Percentiles rank a stretch among this genome's conserved stretches.
phyloP scores from a whole-genome alignment of 139 green algal species.

The Chlorella sp. region DNA sequence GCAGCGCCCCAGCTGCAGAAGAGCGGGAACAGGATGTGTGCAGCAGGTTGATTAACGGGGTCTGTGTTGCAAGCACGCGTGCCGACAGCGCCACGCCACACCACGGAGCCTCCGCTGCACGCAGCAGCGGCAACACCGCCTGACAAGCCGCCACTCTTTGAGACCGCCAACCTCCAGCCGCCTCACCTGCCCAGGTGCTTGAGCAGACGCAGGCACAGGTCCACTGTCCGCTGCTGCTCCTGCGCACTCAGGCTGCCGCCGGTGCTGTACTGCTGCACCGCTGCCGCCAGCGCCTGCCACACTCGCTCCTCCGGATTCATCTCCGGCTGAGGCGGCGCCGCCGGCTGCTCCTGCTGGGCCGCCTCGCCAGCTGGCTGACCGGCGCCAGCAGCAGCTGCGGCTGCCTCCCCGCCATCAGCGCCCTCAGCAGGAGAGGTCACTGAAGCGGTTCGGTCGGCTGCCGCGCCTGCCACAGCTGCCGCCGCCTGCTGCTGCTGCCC shows the following conservation, averaged over 20 bases:
- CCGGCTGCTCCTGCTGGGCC: not conserved
- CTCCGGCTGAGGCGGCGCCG: not conserved
- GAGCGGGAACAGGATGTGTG: not conserved
- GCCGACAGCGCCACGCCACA: no score
- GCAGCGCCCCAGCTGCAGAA: slow-evolving; percentile 30
- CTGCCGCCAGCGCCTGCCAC: slow-evolving; percentile 13
- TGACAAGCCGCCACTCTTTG: no score
- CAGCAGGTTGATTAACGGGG: not conserved
- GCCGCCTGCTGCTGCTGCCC: not conserved
- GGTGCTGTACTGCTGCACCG: slow-evolving; percentile 19
- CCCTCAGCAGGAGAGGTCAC: not conserved
- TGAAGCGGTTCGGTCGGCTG: not conserved
- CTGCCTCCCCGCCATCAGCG: not conserved
- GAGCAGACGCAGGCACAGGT: slow-evolving; percentile 65
- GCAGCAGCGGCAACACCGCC: no score
- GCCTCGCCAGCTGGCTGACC: not conserved
- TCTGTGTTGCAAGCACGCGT: no score
- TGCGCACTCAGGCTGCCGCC: slow-evolving; percentile 64
- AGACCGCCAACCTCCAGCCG: not conserved
- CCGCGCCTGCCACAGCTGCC: not conserved
- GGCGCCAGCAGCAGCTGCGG: not conserved
- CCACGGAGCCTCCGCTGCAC: no score
- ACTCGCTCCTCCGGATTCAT: not conserved
- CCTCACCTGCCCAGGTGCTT: slow-evolving; percentile 62
- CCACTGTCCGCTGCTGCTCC: slow-evolving; percentile 47